Conservation (phyloP, 352 stramenopile genomes). For the Phytophthora macrochlamydospora region DNA sequence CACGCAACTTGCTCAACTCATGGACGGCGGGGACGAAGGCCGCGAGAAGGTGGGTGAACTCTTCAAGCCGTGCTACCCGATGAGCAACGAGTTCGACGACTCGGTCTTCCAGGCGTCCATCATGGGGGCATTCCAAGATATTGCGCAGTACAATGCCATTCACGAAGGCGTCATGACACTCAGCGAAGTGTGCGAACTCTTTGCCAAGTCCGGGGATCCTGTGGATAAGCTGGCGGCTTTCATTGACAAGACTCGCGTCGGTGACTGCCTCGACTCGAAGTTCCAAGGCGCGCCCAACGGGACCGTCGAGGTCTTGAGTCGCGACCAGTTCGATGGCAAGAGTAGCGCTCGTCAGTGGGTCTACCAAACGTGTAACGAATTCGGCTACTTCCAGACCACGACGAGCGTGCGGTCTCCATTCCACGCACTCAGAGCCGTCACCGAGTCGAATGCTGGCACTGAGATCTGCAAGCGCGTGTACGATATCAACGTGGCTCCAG, state of each 20-base stretch:
- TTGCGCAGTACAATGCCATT: conserved; percentile 77
- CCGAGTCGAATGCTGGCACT: conserved; percentile 64
- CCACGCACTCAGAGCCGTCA: conserved; percentile 68
- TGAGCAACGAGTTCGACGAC: conserved; percentile 82
- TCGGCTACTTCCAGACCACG: conserved; percentile 88
- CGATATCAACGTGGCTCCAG: conserved; percentile 61
- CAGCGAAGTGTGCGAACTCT: conserved; percentile 67
- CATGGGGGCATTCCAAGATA: conserved; percentile 81
- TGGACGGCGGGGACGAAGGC: conserved; percentile 55
- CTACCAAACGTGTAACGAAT: conserved; percentile 91
- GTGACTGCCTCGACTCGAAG: conserved; percentile 77
- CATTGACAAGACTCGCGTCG: conserved; percentile 55
- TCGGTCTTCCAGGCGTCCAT: conserved; percentile 79
- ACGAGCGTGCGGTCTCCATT: conserved; percentile 66
- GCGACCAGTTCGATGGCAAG: conserved; percentile 70
- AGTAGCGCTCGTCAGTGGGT: conserved; percentile 82
- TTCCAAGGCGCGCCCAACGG: conserved; percentile 72
- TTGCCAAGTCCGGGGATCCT: conserved; percentile 36
- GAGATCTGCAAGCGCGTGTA: conserved; percentile 88
- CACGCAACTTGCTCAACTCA: conserved; percentile 48
- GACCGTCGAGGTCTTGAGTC: conserved; percentile 66
- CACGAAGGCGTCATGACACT: conserved; percentile 56
- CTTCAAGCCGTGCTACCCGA: conserved; percentile 73
- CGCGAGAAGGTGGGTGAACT: conserved; percentile 50
- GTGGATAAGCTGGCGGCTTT: conserved; percentile 63